These are phyloP conservation scores for Chrysosphaeria jannelii DNA, from an alignment of 2,329 filamentous ascomycete genomes.

Conservation along the genomic window DNA sequence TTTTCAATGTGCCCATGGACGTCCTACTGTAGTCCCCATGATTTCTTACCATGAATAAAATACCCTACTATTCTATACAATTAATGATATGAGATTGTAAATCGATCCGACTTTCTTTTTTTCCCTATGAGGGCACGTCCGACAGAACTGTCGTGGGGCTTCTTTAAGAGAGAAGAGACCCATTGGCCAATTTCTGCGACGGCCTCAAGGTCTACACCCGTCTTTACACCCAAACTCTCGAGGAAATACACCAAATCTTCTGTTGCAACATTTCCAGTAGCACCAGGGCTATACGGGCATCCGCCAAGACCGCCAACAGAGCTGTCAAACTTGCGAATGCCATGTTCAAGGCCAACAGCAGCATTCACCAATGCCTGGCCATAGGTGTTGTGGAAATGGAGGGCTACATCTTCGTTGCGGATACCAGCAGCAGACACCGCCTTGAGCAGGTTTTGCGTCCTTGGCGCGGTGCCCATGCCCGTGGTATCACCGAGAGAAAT, in stretches of 20 bases:
- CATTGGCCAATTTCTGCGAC: slow-evolving; percentile 39
- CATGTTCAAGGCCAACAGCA: slow-evolving; percentile 45
- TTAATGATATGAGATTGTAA: too few relatives aligned
- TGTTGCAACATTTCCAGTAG: slow-evolving; percentile 62
- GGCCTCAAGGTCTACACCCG: slow-evolving; percentile 38
- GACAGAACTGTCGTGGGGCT: slow-evolving; percentile 32
- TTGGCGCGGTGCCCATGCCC: slow-evolving; percentile 59
- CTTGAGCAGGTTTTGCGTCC: slow-evolving; percentile 31
- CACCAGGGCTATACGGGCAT: slow-evolving; percentile 61
- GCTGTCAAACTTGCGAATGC: slow-evolving; percentile 49
- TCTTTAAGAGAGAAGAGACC: slow-evolving; percentile 34
- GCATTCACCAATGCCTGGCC: slow-evolving; percentile 64
- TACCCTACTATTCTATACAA: too few relatives aligned
- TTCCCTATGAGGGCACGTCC: slow-evolving; percentile 25
- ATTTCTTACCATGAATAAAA: background rate
- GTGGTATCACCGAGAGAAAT: slow-evolving; percentile 77
- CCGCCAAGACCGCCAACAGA: slow-evolving; percentile 58
- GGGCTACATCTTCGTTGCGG: slow-evolving; percentile 36
- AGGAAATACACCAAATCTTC: slow-evolving; percentile 61
- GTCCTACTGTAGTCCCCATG: slow-evolving; percentile 8
- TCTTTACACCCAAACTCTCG: slow-evolving; percentile 42
- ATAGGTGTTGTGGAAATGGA: slow-evolving; percentile 78
- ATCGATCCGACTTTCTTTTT: background rate
- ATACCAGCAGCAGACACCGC: slow-evolving; percentile 37
- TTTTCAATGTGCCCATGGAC: too few relatives aligned